Percentiles rank a stretch among this genome's conserved stretches.
Evolutionary conservation across 83 land plant genomes (phyloP).

Genomic region (Larix sibirica): DNA sequence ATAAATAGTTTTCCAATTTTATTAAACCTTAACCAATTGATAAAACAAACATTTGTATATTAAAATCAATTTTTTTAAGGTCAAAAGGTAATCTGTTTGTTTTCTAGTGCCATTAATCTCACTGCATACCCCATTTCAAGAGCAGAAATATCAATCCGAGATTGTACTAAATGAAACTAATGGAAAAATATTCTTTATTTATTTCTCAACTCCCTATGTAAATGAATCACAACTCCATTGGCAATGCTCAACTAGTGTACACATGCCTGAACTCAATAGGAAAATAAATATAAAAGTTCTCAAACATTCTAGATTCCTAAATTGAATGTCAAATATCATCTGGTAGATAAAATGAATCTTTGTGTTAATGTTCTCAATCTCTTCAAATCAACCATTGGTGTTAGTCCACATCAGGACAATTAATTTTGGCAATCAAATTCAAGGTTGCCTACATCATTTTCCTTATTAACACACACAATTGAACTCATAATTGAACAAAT

Average conservation of each 20-base stretch:
- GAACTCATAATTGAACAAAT: not conserved
- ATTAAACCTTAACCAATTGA: not conserved
- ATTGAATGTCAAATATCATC: not conserved
- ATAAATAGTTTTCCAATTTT: not conserved
- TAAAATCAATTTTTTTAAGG: not conserved
- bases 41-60: not conserved
- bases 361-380: not conserved
- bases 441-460: not conserved
- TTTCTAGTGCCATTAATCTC: too few relatives aligned
- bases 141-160: not conserved
- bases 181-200: not conserved
- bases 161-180: not conserved
- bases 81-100: not conserved
- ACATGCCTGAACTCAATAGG: not conserved
- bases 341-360: not conserved
- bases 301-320: slow-evolving; percentile 13
- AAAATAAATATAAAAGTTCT: not conserved
- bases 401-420: not conserved
- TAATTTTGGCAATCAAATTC: not conserved
- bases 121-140: not conserved
- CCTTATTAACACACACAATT: not conserved
- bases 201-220: not conserved
- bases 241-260: slow-evolving; percentile 13
- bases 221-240: not conserved
- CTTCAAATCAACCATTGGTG: slow-evolving; percentile 11